Percentiles rank a stretch among this genome's conserved stretches.
Evolutionary conservation across 176 grass and related monocot species (phyloP).

Genomic region (Miscanthus lutarioriparius): DNA sequence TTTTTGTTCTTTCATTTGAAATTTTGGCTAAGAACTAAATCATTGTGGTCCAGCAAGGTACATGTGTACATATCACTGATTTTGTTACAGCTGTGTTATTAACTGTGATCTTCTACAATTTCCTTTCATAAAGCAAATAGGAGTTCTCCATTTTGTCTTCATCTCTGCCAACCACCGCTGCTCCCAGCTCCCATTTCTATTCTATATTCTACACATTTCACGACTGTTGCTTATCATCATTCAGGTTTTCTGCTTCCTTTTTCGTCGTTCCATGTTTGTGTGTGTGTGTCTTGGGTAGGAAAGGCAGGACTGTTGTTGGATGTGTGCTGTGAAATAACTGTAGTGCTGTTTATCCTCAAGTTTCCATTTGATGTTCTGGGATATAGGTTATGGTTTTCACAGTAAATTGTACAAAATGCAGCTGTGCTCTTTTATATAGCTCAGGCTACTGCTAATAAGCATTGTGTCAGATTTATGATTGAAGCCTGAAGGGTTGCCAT

Average conservation of each 20-base stretch:
- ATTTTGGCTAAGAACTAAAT: not conserved
- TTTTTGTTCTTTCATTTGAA: constrained; percentile 2
- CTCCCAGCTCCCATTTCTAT: not conserved
- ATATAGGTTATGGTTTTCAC: not conserved
- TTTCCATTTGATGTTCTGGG: not conserved
- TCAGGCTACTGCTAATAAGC: not conserved
- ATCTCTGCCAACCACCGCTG: not conserved
- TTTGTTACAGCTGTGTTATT: not conserved
- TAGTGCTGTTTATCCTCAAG: not conserved
- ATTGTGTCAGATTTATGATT: not conserved
- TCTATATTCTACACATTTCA: not conserved
- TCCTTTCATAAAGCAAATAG: not conserved
- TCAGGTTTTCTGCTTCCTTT: not conserved
- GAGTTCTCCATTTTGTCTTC: not conserved
- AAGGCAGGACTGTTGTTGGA: not conserved
- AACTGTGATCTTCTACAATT: not conserved
- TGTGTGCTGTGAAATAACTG: not conserved
- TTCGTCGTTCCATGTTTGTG: not conserved
- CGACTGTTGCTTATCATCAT: not conserved
- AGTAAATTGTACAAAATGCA: not conserved
- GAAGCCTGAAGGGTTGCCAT: not conserved
- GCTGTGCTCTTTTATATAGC: not conserved
- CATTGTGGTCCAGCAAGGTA: not conserved
- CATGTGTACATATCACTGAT: not conserved
- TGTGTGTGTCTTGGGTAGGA: not conserved